Evolutionary conservation across 768 basidiomycete species (phyloP).

Genomic region (Lactarius sp.): DNA sequence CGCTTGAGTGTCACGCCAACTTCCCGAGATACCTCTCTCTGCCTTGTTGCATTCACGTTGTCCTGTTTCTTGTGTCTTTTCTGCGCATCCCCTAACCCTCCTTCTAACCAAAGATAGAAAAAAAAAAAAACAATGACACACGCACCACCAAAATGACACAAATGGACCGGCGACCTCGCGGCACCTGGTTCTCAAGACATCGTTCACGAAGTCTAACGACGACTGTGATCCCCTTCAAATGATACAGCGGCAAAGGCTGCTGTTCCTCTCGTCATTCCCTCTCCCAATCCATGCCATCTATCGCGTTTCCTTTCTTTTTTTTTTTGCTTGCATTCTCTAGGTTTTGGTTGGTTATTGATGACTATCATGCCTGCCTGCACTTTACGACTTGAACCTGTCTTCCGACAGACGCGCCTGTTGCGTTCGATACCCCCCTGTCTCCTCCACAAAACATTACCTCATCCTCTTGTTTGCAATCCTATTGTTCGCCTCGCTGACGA

Average conservation of each 20-base stretch:
- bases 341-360: constrained; percentile 21
- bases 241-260: constrained; percentile 9
- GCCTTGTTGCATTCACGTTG: background rate
- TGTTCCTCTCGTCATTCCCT: constrained; percentile 1
- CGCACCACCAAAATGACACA: background rate
- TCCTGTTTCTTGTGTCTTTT: constrained; percentile 3
- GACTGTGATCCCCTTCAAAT: constrained; percentile 7
- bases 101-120: background rate
- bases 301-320: background rate
- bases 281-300: constrained; percentile 10
- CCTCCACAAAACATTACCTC: constrained; percentile 20
- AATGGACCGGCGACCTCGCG: background rate
- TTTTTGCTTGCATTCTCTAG: constrained; percentile 15
- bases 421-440: constrained; percentile 17
- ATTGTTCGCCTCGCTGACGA: constrained; percentile 15
- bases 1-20: constrained; percentile 14
- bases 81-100: constrained; percentile 4
- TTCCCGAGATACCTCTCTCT: constrained; percentile 16
- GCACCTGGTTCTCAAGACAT: constrained; percentile 1
- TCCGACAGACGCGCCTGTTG: constrained; percentile 5
- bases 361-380: constrained; percentile 16
- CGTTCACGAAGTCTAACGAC: constrained; percentile 11
- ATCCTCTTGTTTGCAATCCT: constrained; percentile 10
- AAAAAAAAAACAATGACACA: background rate
- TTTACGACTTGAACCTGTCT: constrained; percentile 14